phyloP scores from a whole-genome alignment of 2,329 filamentous ascomycete species.

The Paramyrothecium sp. region DNA sequence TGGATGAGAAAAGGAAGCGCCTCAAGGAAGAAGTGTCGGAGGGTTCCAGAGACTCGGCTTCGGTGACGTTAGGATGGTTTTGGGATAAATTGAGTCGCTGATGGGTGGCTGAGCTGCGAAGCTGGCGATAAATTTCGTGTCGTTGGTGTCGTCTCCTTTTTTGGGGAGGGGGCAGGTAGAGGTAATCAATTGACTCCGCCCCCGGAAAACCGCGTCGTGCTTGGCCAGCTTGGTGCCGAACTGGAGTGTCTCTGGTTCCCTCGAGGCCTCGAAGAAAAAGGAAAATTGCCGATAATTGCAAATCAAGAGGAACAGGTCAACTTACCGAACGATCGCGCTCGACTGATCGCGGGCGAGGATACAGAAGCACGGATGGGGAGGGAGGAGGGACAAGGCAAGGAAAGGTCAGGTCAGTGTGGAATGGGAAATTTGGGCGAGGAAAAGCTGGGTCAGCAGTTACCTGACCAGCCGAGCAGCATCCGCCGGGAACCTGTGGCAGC shows the following conservation, averaged over 20 bases:
- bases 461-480: not conserved
- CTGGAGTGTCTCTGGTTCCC: not conserved
- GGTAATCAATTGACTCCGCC: not conserved
- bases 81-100: not conserved
- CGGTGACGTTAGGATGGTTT: not conserved
- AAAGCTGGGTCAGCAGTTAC: not conserved
- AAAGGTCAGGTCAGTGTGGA: conserved; percentile 12
- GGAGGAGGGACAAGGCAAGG: conserved; percentile 11
- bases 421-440: not conserved
- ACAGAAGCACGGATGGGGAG: conserved; percentile 15
- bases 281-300: not conserved
- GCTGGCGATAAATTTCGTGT: not conserved
- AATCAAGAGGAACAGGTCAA: conserved; percentile 7
- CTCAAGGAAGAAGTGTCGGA: not conserved
- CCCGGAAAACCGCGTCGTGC: not conserved
- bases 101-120: not conserved
- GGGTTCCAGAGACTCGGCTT: not conserved
- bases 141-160: not conserved
- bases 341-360: conserved; percentile 21
- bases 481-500: not conserved
- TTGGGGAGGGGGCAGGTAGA: not conserved
- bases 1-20: not conserved
- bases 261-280: conserved; percentile 8
- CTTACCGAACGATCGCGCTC: not conserved
- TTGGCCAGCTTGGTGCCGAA: not conserved